phyloP scores from a whole-genome alignment of 768 basidiomycete genomes.

The Suillus luteus region DNA sequence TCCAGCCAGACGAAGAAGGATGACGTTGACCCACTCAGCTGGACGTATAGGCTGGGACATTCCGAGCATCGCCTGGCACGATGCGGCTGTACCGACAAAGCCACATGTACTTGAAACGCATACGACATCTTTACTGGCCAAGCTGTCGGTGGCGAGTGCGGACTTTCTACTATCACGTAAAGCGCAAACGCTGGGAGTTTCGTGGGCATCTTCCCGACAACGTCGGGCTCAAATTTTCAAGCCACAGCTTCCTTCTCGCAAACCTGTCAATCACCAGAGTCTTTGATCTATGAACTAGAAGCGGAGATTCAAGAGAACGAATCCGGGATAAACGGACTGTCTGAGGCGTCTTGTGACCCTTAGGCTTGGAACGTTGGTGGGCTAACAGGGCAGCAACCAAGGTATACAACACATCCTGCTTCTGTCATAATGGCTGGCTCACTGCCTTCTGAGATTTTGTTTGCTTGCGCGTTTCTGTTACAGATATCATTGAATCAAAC shows the following conservation, averaged over 20 bases:
- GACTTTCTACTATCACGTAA: too few relatives aligned
- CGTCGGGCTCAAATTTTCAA: constrained; percentile 72
- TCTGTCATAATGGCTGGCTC: neutral
- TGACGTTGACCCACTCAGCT: too few relatives aligned
- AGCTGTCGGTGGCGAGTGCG: too few relatives aligned
- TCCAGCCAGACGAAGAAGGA: too few relatives aligned
- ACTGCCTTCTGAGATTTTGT: neutral
- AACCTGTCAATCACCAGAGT: constrained; percentile 45
- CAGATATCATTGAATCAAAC: neutral
- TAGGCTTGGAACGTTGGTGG: too few relatives aligned
- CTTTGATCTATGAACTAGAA: constrained; percentile 75
- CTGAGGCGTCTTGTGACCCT: constrained; percentile 94
- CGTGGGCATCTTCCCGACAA: constrained; percentile 51
- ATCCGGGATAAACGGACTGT: constrained; percentile 90
- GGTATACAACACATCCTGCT: neutral
- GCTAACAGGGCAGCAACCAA: too few relatives aligned
- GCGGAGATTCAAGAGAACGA: constrained; percentile 95
- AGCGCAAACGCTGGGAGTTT: constrained; percentile 22
- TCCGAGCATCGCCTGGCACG: too few relatives aligned
- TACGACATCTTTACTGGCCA: too few relatives aligned
- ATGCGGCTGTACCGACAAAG: too few relatives aligned
- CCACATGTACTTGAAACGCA: too few relatives aligned
- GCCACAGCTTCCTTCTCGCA: constrained; percentile 79
- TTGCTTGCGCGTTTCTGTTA: neutral
- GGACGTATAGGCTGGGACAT: too few relatives aligned